Evolutionary conservation across 2,329 filamentous ascomycete genomes (phyloP).

Genomic region (Verticillium dahliae): DNA sequence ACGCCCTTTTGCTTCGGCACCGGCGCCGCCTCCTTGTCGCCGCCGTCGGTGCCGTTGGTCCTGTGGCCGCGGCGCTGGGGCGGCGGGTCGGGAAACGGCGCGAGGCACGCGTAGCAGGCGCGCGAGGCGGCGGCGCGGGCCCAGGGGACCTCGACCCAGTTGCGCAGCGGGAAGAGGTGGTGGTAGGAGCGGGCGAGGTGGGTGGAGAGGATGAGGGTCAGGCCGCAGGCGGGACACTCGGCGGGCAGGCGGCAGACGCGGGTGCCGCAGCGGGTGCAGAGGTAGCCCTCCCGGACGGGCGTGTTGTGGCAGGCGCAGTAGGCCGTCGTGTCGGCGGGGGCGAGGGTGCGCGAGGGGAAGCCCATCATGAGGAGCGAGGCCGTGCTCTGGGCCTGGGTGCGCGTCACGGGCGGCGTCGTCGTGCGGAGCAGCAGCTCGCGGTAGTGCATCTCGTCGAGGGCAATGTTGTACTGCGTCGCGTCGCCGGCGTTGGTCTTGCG

Average conservation of each 20-base stretch:
- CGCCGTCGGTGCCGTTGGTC: slow-evolving; percentile 7
- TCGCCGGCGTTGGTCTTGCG: slow-evolving; percentile 80
- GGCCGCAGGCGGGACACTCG: slow-evolving; percentile 83
- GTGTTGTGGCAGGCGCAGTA: slow-evolving; percentile 89
- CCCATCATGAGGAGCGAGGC: slow-evolving; percentile 90
- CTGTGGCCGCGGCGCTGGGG: slow-evolving; percentile 13
- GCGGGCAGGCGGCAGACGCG: slow-evolving; percentile 88
- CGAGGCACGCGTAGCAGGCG: slow-evolving; percentile 74
- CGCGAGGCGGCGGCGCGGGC: slow-evolving; percentile 52
- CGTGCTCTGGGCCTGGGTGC: slow-evolving; percentile 51
- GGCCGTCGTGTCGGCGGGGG: slow-evolving; percentile 56
- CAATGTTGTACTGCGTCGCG: slow-evolving; percentile 70
- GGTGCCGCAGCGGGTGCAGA: slow-evolving; percentile 79
- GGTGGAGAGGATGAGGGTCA: slow-evolving; percentile 90
- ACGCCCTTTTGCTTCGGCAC: slow-evolving; percentile 48
- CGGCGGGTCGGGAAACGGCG: slow-evolving; percentile 56
- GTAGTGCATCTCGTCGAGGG: slow-evolving; percentile 70
- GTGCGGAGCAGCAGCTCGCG: slow-evolving; percentile 80
- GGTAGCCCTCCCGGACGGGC: slow-evolving; percentile 76
- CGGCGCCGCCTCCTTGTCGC: slow-evolving; percentile 12
- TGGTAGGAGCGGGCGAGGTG: slow-evolving; percentile 91
- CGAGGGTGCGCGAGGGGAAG: slow-evolving; percentile 81
- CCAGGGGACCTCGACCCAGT: slow-evolving; percentile 91
- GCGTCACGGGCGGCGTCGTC: slow-evolving; percentile 83
- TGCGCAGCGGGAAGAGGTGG: slow-evolving; percentile 81